These are phyloP conservation scores for Akebia trifoliata DNA, from an alignment of 164 flowering plant species.

Conservation along the genomic window DNA sequence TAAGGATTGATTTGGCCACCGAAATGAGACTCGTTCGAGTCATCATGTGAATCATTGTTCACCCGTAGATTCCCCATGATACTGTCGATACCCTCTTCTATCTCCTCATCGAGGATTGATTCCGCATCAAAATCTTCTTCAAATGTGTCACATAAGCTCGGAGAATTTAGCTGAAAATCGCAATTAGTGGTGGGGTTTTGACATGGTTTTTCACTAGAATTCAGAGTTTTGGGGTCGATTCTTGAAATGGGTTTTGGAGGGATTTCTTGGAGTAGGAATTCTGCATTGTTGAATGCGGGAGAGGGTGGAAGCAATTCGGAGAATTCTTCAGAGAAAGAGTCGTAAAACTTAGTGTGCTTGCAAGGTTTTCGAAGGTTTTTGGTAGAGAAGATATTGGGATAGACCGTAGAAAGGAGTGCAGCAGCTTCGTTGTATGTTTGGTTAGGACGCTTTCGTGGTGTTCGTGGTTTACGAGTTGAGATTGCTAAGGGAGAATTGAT, in stretches of 20 bases:
- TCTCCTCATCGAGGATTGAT: slow-evolving; percentile 73
- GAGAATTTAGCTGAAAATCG: slow-evolving; percentile 22
- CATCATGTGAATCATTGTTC: slow-evolving; percentile 20
- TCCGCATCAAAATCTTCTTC: slow-evolving; percentile 71
- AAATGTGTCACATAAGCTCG: slow-evolving; percentile 14
- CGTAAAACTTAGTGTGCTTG: slow-evolving; percentile 32
- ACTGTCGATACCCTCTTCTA: slow-evolving; percentile 75
- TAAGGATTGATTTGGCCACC: slow-evolving; percentile 6
- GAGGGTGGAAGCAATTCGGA: slow-evolving; percentile 54
- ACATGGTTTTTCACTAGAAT: slow-evolving; percentile 26
- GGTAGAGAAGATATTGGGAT: slow-evolving; percentile 70
- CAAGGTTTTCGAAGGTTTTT: slow-evolving; percentile 39
- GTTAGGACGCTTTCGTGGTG: slow-evolving; percentile 81
- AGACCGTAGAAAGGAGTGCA: slow-evolving; percentile 68
- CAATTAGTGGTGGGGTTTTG: slow-evolving; percentile 23
- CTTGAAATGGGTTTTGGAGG: slow-evolving; percentile 26
- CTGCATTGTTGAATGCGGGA: slow-evolving; percentile 33
- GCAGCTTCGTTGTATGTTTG: slow-evolving; percentile 92
- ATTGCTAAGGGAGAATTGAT: slow-evolving; percentile 58
- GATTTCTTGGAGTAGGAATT: slow-evolving; percentile 35
- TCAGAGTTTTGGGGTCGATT: slow-evolving; percentile 19
- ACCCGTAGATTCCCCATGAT: slow-evolving; percentile 61
- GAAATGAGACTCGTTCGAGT: neutral
- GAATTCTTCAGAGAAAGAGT: slow-evolving; percentile 33
- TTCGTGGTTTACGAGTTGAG: slow-evolving; percentile 66